Evolutionary conservation across 1,139 yeast species (phyloP).

Genomic region (Scheffersomyces cryptocercus): DNA sequence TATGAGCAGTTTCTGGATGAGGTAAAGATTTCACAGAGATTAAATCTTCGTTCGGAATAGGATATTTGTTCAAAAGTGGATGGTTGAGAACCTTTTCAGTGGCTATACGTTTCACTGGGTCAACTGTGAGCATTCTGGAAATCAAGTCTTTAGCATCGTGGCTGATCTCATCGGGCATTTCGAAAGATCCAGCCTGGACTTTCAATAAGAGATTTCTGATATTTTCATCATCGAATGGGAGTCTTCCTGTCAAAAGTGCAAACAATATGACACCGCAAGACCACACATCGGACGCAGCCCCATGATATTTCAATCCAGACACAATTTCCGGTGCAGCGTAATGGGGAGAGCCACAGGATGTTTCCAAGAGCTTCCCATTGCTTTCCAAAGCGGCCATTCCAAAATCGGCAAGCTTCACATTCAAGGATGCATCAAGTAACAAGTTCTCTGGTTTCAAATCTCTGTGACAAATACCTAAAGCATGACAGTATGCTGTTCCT

Average conservation of each 20-base stretch:
- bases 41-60: conserved; percentile 51
- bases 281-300: conserved; percentile 85
- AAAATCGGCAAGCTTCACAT: conserved; percentile 79
- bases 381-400: conserved; percentile 87
- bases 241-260: conserved; percentile 75
- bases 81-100: conserved; percentile 77
- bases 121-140: conserved; percentile 70
- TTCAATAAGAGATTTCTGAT: conserved; percentile 67
- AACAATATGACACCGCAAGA: conserved; percentile 81
- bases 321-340: conserved; percentile 89
- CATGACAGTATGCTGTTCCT: conserved; percentile 84
- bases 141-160: conserved; percentile 73
- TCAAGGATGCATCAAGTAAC: conserved; percentile 62
- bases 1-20: conserved; percentile 61
- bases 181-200: conserved; percentile 74
- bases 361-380: conserved; percentile 68
- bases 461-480: conserved; percentile 77
- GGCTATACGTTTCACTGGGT: conserved; percentile 73
- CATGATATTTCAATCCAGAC: conserved; percentile 74
- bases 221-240: conserved; percentile 82
- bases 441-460: conserved; percentile 82
- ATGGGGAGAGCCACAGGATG: conserved; percentile 86
- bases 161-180: conserved; percentile 68
- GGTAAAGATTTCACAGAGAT: conserved; percentile 57
- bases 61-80: conserved; percentile 69